Percentiles rank a stretch among this genome's conserved stretches.
Conservation (phyloP, 495 filamentous ascomycete genomes). For the Lentithecium fluviatile region DNA sequence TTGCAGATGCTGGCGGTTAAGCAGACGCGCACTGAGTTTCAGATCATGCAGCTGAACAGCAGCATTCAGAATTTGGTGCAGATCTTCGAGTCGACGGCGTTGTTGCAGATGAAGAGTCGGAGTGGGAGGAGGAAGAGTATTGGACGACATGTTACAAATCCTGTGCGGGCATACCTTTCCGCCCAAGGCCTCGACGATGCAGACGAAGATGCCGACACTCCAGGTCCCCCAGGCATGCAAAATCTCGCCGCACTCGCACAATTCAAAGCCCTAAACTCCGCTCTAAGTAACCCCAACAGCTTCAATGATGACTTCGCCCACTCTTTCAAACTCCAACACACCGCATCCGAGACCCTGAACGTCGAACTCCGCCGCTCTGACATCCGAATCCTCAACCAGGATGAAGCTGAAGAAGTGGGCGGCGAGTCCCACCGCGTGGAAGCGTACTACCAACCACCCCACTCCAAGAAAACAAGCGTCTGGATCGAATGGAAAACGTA, state of each 20-base stretch:
- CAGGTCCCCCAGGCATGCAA: constrained; percentile 14
- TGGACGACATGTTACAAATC: constrained; percentile 10
- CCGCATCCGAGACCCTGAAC: constrained; percentile 26
- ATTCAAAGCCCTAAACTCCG: constrained; percentile 35
- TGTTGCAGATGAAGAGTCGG: constrained; percentile 4
- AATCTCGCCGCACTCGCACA: constrained; percentile 33
- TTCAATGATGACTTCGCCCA: constrained; percentile 33
- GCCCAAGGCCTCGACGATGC: constrained; percentile 24
- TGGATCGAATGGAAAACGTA: constrained; percentile 40
- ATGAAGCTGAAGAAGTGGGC: constrained; percentile 19
- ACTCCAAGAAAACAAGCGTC: constrained; percentile 22
- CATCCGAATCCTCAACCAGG: constrained; percentile 21
- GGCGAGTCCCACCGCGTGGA: constrained; percentile 32
- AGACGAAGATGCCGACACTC: constrained; percentile 11
- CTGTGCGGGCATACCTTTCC: constrained; percentile 24
- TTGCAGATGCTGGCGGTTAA: constrained; percentile 33
- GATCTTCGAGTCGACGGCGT: constrained; percentile 31
- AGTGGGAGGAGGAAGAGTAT: background rate
- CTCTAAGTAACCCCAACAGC: constrained; percentile 23
- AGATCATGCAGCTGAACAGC: constrained; percentile 40
- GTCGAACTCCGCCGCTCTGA: constrained; percentile 26
- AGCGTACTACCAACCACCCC: constrained; percentile 30
- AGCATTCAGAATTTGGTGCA: constrained; percentile 37
- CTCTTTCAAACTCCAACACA: constrained; percentile 19
- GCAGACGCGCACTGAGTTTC: constrained; percentile 35